These are phyloP conservation scores for Tylopilus sp. DNA, from an alignment of 768 basidiomycete species.

Conservation along the genomic window DNA sequence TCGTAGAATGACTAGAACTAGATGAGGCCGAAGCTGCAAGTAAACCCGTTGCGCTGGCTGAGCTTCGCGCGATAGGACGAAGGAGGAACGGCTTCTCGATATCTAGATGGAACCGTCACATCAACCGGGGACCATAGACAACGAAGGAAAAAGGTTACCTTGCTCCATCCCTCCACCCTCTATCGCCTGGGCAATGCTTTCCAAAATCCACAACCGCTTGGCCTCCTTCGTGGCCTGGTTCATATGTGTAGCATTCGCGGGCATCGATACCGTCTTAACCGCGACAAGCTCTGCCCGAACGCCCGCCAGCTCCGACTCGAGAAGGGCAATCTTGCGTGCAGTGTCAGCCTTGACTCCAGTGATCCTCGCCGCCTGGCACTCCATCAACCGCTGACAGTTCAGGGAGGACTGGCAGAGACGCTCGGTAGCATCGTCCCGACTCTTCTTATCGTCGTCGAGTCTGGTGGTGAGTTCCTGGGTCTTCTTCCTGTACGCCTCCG, in stretches of 20 bases:
- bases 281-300: constrained; percentile 8
- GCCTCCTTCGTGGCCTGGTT: constrained; percentile 7
- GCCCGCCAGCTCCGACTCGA: constrained; percentile 12
- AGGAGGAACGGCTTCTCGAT: neutral
- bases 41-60: neutral
- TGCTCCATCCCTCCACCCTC: neutral
- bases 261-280: constrained; percentile 3
- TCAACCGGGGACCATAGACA: constrained; percentile 2
- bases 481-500: neutral
- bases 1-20: neutral
- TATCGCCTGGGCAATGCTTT: neutral
- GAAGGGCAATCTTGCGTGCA: constrained; percentile 14
- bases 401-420: constrained; percentile 4
- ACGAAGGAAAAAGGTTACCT: constrained; percentile 2
- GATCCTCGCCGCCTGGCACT: constrained; percentile 15
- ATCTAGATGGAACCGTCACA: neutral
- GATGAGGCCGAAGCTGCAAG: neutral
- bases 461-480: constrained; percentile 13
- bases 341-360: constrained; percentile 15
- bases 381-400: constrained; percentile 1
- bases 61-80: neutral
- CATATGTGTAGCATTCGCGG: neutral
- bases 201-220: neutral
- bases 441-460: constrained; percentile 7
- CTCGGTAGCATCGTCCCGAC: constrained; percentile 1